Evolutionary conservation across 371 early-diverging fungal species (phyloP).

Genomic region (Actinomortierella ambigua): DNA sequence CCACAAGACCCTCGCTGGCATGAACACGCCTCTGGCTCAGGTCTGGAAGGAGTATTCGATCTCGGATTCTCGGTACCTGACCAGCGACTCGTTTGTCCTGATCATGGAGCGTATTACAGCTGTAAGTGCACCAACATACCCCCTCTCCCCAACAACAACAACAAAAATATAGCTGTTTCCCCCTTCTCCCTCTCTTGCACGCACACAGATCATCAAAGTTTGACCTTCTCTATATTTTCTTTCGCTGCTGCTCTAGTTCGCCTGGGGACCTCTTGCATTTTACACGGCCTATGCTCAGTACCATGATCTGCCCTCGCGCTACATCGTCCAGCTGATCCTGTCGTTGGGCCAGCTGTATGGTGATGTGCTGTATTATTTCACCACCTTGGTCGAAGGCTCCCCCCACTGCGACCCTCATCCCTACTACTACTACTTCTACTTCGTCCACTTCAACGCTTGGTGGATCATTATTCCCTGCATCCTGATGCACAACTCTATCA

Average conservation of each 20-base stretch:
- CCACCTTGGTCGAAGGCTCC: constrained; percentile 66
- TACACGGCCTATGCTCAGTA: constrained; percentile 68
- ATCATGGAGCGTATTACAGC: constrained; percentile 90
- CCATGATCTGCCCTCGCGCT: constrained; percentile 61
- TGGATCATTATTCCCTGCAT: constrained; percentile 74
- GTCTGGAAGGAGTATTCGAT: constrained; percentile 93
- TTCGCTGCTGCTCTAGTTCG: constrained; percentile 49
- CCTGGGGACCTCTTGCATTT: constrained; percentile 81
- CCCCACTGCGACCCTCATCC: constrained; percentile 69
- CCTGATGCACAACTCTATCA: constrained; percentile 52
- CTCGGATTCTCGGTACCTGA: constrained; percentile 88
- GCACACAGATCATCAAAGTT: neutral
- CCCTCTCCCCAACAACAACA: too few species aligned
- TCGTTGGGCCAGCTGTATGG: constrained; percentile 82
- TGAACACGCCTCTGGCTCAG: constrained; percentile 70
- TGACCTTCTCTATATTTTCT: constrained; percentile 2
- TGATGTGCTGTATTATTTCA: constrained; percentile 72
- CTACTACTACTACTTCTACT: constrained; percentile 81
- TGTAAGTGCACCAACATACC: constrained; percentile 49
- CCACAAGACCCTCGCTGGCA: constrained; percentile 65
- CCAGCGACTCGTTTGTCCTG: constrained; percentile 76
- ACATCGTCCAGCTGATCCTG: constrained; percentile 72
- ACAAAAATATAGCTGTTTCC: too few species aligned
- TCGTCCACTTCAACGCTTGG: constrained; percentile 68
- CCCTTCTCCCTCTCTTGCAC: neutral